phyloP scores from a whole-genome alignment of 2,329 filamentous ascomycete species.

The Botrytis tulipae region DNA sequence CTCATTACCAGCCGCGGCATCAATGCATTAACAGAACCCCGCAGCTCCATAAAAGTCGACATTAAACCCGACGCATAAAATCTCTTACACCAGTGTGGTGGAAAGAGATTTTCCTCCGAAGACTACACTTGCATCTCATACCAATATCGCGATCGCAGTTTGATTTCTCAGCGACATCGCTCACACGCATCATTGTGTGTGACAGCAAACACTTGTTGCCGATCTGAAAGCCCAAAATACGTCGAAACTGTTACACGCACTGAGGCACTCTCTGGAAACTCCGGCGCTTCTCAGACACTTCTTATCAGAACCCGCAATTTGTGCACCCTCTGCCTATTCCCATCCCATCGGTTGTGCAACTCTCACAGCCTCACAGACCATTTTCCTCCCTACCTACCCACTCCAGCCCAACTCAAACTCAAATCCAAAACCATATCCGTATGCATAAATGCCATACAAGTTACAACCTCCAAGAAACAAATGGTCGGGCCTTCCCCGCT shows the following conservation, averaged over 20 bases:
- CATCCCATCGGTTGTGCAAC: background rate
- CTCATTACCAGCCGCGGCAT: background rate
- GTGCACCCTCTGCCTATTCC: background rate
- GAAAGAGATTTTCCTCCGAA: background rate
- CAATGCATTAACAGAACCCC: background rate
- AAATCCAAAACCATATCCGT: background rate
- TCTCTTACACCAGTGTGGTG: background rate
- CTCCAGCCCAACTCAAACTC: background rate
- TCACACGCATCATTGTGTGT: background rate
- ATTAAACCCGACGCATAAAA: background rate
- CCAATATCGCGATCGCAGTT: background rate
- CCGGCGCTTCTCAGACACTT: background rate
- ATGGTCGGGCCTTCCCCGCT: background rate
- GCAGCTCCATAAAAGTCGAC: background rate
- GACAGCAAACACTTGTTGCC: background rate
- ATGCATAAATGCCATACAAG: background rate
- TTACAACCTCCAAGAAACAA: background rate
- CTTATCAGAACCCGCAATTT: background rate
- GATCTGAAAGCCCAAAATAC: background rate
- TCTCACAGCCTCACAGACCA: background rate
- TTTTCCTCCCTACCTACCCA: background rate
- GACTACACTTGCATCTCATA: background rate
- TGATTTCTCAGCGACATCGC: background rate
- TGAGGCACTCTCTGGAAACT: background rate
- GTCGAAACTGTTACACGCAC: background rate